Evolutionary conservation across 192 early-diverging fungal genomes (phyloP), one percentile per base, ranked within the genome.

Genomic region (Coemansia aciculifera): DNA sequence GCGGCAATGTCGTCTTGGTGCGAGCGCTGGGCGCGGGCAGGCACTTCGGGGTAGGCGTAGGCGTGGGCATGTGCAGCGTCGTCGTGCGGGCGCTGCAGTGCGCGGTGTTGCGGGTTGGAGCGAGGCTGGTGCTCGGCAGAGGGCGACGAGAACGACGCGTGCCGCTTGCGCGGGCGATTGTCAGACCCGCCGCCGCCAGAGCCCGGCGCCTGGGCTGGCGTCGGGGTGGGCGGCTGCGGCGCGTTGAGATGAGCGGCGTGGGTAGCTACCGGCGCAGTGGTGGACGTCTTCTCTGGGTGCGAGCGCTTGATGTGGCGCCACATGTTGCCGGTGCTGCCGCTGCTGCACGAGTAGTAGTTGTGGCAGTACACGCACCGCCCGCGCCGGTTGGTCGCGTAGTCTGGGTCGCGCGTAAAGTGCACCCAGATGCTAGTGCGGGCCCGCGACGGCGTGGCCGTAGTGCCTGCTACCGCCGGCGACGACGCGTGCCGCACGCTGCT

Each of bases 321-420:
- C 79, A 82, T 82, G 75, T 82, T 82, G 34, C 79, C 79, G 0
- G 79, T 82, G 75, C 79, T 82, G 36, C 79, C 79, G 59, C 79
- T 82, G 72, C 74, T 77, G 44, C 79, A 82, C 63, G 79, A 82
- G 75, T 82, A 82, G 72, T 82, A 82, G 72, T 82, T 82, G 69
- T 77, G 79, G 75, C 79, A 82, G 79, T 82, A 82, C 62, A 82
- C 75, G 66, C 79, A 82, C 42, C 79, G 79, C 52, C 79, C 79
- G 62, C 79, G 79, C 23, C 79, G 71, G 79, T 82, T 82, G 51
- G 79, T 82, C 11, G 79, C 74, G 42, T 82, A 82, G 75, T 82
- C 79, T 15, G 72, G 67, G 56, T 82, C 79, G 61, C 75, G 74
- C 37, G 80, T 83, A 48, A 83, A 83, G 66, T 83, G 80, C 17